phyloP scores from a whole-genome alignment of 768 basidiomycete genomes.

The Calocera cornea region DNA sequence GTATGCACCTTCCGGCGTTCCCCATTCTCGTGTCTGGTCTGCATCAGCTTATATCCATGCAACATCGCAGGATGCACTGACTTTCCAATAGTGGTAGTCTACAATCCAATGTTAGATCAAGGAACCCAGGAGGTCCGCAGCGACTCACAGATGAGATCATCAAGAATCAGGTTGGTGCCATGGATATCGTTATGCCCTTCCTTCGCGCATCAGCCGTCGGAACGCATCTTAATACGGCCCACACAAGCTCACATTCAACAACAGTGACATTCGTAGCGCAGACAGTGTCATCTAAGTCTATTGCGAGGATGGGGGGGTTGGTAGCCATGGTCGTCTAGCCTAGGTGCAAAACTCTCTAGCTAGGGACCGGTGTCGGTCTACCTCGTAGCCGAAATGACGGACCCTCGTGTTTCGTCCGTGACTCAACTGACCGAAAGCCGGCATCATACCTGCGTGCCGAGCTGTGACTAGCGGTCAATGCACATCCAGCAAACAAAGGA shows the following conservation, averaged over 20 bases:
- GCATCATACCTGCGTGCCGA: too few relatives aligned
- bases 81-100: constrained; percentile 74
- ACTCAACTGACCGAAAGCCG: too few relatives aligned
- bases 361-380: not conserved
- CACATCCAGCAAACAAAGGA: too few relatives aligned
- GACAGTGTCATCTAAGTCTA: constrained; percentile 1
- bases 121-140: not conserved
- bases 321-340: not conserved
- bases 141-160: not conserved
- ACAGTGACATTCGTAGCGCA: not conserved
- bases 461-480: too few relatives aligned
- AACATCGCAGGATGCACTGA: constrained; percentile 13
- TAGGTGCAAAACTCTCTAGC: not conserved
- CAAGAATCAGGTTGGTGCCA: not conserved
- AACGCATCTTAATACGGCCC: too few relatives aligned
- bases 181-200: constrained; percentile 1
- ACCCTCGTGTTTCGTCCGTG: not conserved
- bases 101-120: not conserved
- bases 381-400: not conserved
- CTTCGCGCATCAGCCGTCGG: not conserved
- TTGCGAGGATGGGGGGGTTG: not conserved
- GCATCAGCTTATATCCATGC: not conserved
- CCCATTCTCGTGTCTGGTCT: constrained; percentile 44
- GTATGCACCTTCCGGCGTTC: constrained; percentile 29
- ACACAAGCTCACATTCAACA: not conserved